Evolutionary conservation across 371 early-diverging fungal genomes (phyloP), one percentile per base, ranked within the genome.

Genomic region (Nematocida minor): DNA sequence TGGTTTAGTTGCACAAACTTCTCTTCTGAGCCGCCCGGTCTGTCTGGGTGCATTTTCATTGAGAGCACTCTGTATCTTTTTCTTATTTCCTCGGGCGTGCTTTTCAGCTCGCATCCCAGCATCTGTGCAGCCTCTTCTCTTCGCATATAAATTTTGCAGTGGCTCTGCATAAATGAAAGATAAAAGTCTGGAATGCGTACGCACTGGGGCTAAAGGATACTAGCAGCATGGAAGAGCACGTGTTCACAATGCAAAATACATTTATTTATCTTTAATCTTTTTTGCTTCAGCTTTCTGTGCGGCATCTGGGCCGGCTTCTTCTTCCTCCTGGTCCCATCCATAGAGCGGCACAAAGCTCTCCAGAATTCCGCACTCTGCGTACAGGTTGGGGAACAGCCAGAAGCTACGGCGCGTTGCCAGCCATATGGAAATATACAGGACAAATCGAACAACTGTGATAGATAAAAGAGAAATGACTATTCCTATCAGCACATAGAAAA

Each of bases 361-460:
- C 63, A 97, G 84, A 74, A 97, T 88, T 40, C 97, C 96, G 68
- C 91, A 92, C 82, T 99, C 99, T 57, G 91, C 97, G 87, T 94
- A 97, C 79, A 99, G 84, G 81, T 96, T 96, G 42, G 97, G 99
- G 87, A 95, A 96, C n/a, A 99, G 82, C 99, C 97, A 97, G 80
- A 96, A 89, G 44, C 94, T 93, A 66, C 91, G 90, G 42, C 92
- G 89, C 4, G 89, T 83, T 11, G 90, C 85, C 60, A 90, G 87
- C 54, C 92, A 89, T 25, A 91, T 87, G 57, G 91, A 79, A 14
- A 40, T 2, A 87, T 91, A 97, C 27, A 97, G 80, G 54, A 95
- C 89, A 54, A 94, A 83, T 25, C 99, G 88, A 29, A 97, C 85
- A 60, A 97, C 87, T 2, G 91, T 91, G 69, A 94, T 87, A 31